Base-by-base conservation (phyloP, 768 basidiomycete genomes). In the Lepiota subincarnata region DNA sequence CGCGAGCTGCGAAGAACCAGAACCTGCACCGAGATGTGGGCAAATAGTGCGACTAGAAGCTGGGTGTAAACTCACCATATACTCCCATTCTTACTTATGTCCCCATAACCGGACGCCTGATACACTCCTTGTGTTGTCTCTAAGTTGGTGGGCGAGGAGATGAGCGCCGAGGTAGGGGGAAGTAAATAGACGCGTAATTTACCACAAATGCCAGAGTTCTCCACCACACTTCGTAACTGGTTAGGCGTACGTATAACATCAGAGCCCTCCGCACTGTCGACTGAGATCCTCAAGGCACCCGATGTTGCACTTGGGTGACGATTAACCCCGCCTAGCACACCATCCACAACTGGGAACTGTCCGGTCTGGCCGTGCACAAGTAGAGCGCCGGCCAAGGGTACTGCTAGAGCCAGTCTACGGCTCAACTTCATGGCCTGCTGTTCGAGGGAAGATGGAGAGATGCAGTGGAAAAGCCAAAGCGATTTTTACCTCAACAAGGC, bases 1-100 rank as follows among this genome's bases (percentile, higher is more conserved):
- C 78, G 14, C 84, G 78, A 1, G 84, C 75, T 12, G 71, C 83
- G 59, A 86, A 86, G 70, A 81, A 86, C 81, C 82, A 85, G 68
- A 84, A 86, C 79, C 83, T 83, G 48, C 2, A 20, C 10, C 1
- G 24, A 34, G 24, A 42, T n/a, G 18, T 49, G 10, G 50, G 34
- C 53, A 36, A 41, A 35, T 3, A 41, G 20, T 12, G 44, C 19
- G 12, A 38, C 13, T 1, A 28, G 20, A 38, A 11, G 31, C 22
- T 8, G 7, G 12, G 24, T 12, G 19, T 18, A 13, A 34, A 48
- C 47, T 2, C 45, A 82, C 82, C 80, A 86, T 22, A 84, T 71
- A 64, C 82, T 84, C 61, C 83, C 66, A 20, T 68, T 72, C 0
- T 76, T 64, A 1, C 76, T 75, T 13, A 85, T 61, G 63, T 87